These are phyloP conservation scores for Cytospora piceicola DNA, from an alignment of 2,329 filamentous ascomycete species.

Conservation along the genomic window DNA sequence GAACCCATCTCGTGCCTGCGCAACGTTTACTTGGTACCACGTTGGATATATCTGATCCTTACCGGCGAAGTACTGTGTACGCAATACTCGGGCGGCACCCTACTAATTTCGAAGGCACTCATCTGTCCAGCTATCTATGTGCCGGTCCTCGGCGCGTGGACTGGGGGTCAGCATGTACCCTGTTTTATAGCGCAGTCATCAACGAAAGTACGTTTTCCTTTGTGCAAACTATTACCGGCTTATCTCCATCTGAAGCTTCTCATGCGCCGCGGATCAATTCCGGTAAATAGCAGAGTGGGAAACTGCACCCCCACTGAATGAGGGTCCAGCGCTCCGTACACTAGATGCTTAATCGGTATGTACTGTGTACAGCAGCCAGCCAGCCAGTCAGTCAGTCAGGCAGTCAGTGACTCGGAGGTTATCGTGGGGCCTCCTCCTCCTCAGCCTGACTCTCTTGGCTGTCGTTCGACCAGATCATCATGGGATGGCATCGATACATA, in stretches of 20 bases:
- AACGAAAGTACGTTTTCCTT: not conserved
- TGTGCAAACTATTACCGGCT: not conserved
- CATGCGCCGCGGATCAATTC: not conserved
- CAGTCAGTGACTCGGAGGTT: no score
- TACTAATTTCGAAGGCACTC: not conserved
- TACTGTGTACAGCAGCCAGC: conserved; percentile 7
- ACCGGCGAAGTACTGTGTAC: not conserved
- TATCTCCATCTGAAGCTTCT: not conserved
- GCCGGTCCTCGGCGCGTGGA: not conserved
- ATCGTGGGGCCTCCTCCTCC: conserved; percentile 18
- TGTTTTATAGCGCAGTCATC: not conserved
- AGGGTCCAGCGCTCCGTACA: not conserved
- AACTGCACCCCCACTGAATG: not conserved
- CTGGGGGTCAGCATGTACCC: not conserved
- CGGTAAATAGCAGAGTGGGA: not conserved
- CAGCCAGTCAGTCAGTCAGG: no score
- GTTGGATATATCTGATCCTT: not conserved
- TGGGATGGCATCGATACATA: not conserved
- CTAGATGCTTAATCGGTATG: not conserved
- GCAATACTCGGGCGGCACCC: not conserved
- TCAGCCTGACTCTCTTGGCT: not conserved
- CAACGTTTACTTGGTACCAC: not conserved
- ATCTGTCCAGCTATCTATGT: not conserved
- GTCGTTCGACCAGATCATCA: conserved; percentile 8
- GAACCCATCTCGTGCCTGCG: not conserved